A percentile compares a stretch with the other conserved stretches of the same genome.
Conservation (phyloP, 495 filamentous ascomycete genomes). For the Terfezia claveryi region DNA sequence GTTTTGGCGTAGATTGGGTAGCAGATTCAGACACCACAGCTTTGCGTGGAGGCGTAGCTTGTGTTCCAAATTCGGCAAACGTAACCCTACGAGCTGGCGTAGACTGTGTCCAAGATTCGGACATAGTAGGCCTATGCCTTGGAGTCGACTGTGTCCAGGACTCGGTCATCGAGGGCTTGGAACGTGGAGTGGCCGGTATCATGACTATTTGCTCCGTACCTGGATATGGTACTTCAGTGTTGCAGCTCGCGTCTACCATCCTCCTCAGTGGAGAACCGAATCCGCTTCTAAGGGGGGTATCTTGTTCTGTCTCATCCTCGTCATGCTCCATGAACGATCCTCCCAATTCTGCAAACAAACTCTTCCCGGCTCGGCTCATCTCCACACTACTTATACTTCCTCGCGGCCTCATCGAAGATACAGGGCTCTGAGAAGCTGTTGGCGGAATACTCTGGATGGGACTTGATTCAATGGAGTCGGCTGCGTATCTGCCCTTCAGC, state of each 20-base stretch:
- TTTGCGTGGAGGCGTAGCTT: background rate
- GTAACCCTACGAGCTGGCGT: background rate
- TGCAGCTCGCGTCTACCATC: conserved; percentile 66
- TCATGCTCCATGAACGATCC: conserved; percentile 23
- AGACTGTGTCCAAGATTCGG: background rate
- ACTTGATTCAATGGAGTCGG: background rate
- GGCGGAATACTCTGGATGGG: conserved; percentile 34
- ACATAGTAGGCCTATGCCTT: background rate
- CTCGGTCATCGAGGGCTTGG: background rate
- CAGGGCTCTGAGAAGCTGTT: conserved; percentile 28
- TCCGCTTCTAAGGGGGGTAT: conserved; percentile 19
- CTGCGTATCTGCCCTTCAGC: background rate
- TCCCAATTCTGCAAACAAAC: conserved; percentile 72
- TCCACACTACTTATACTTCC: background rate
- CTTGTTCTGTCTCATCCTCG: conserved; percentile 10
- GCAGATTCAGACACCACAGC: background rate
- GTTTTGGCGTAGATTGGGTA: background rate
- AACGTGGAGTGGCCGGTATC: background rate
- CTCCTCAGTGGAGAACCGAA: conserved; percentile 18
- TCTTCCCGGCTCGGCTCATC: conserved; percentile 32
- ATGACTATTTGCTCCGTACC: conserved; percentile 21
- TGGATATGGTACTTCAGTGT: conserved; percentile 48
- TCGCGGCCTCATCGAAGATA: conserved; percentile 20
- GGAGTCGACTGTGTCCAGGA: background rate
- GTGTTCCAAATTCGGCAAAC: background rate